These are phyloP conservation scores for Ophiostoma australiae DNA, from an alignment of 2,329 filamentous ascomycete genomes.

Conservation along the genomic window DNA sequence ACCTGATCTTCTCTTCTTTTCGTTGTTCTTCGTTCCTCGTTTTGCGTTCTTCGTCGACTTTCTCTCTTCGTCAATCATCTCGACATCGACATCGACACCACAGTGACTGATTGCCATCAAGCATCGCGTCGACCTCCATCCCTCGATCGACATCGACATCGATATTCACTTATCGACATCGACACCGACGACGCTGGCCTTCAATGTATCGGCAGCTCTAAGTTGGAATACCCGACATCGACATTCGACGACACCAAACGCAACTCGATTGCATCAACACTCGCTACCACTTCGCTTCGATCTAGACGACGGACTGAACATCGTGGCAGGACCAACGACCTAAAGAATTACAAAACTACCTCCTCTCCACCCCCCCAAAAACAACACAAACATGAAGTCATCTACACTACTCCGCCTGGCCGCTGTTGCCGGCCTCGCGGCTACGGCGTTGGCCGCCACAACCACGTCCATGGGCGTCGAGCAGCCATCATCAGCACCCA, in stretches of 20 bases:
- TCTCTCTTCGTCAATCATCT: not conserved
- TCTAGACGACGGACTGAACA: conserved; percentile 1
- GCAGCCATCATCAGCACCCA: conserved; percentile 37
- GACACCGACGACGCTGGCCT: not conserved
- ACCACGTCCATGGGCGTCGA: conserved; percentile 33
- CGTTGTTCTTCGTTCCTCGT: conserved; percentile 15
- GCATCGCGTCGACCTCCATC: not conserved
- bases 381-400: conserved; percentile 25
- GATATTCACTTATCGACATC: not conserved
- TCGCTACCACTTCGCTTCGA: not conserved
- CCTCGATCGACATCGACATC: not conserved
- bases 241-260: not conserved
- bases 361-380: not conserved
- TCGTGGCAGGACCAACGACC: conserved; percentile 25
- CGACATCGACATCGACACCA: not conserved
- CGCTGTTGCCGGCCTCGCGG: conserved; percentile 21
- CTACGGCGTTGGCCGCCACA: conserved; percentile 20
- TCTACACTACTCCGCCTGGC: conserved; percentile 25
- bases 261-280: not conserved
- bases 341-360: not conserved
- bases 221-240: conserved; percentile 14
- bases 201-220: conserved; percentile 24
- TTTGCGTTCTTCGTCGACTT: not conserved
- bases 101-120: not conserved
- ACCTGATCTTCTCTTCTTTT: conserved; percentile 9